Evolutionary conservation across 306 rosid genomes (phyloP).

Genomic region (Acacia acuminata): DNA sequence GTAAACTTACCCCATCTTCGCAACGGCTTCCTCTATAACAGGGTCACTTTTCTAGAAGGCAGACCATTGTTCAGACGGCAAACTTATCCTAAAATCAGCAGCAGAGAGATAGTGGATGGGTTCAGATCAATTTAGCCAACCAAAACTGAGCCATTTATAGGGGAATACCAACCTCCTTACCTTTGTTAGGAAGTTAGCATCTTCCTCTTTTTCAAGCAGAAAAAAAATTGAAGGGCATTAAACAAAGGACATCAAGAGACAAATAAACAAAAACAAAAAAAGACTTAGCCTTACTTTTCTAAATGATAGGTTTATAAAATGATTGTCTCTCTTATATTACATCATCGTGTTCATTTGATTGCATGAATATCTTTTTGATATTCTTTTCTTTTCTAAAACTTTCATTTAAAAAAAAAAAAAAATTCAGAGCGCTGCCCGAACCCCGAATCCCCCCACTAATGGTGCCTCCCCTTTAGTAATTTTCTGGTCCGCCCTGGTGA

Average conservation of each 20-base stretch:
- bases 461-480: no score
- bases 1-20: constrained; percentile 52
- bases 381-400: no score
- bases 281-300: no score
- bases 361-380: no score
- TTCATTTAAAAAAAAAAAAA: no score
- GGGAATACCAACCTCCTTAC: constrained; percentile 2
- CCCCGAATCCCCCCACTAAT: no score
- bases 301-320: no score
- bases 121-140: constrained; percentile 12
- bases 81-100: constrained; percentile 57
- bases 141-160: constrained; percentile 12
- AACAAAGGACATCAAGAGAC: background rate
- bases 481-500: no score
- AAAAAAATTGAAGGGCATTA: constrained; percentile 11
- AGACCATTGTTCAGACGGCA: constrained; percentile 77
- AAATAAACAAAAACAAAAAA: no score
- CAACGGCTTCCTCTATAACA: constrained; percentile 77
- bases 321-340: no score
- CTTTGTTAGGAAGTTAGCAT: constrained; percentile 5
- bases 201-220: background rate
- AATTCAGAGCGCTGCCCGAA: no score
- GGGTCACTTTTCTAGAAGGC: constrained; percentile 63
- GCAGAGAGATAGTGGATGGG: constrained; percentile 6
- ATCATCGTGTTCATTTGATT: no score